These are phyloP conservation scores for Botryotinia convoluta DNA, from an alignment of 2,329 filamentous ascomycete genomes.

Conservation along the genomic window DNA sequence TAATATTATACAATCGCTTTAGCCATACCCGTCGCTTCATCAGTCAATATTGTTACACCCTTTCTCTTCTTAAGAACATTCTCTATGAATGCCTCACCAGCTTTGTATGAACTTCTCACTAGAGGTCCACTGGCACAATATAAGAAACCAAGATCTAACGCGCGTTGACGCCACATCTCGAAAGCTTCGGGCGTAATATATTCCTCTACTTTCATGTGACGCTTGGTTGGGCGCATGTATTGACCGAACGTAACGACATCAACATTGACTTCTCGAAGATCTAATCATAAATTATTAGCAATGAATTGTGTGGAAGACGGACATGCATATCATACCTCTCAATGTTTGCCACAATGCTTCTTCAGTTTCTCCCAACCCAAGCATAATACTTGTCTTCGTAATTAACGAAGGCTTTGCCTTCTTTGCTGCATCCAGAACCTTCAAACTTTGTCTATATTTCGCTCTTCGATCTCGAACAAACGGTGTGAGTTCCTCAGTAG, in stretches of 20 bases:
- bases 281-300: slow-evolving; percentile 42
- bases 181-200: slow-evolving; percentile 92
- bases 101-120: slow-evolving; percentile 95
- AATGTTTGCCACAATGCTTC: slow-evolving; percentile 78
- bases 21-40: slow-evolving; percentile 33
- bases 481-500: slow-evolving; percentile 84
- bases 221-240: slow-evolving; percentile 98
- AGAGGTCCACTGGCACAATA: slow-evolving; percentile 94
- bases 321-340: slow-evolving; percentile 49
- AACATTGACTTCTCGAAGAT: slow-evolving; percentile 75
- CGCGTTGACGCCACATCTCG: slow-evolving; percentile 85
- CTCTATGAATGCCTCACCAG: slow-evolving; percentile 97
- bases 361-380: slow-evolving; percentile 90
- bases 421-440: slow-evolving; percentile 80
- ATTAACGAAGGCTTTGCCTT: slow-evolving; percentile 71
- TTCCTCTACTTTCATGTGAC: slow-evolving; percentile 94
- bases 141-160: slow-evolving; percentile 91
- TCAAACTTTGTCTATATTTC: slow-evolving; percentile 81
- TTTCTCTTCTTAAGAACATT: slow-evolving; percentile 66
- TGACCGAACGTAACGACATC: slow-evolving; percentile 99
- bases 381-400: slow-evolving; percentile 98
- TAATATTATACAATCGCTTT: slow-evolving; percentile 31
- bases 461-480: slow-evolving; percentile 87
- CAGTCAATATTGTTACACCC: slow-evolving; percentile 31
- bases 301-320: background rate